Evolutionary conservation across 2,329 filamentous ascomycete genomes (phyloP).

Genomic region (Orbilia oligospora): DNA sequence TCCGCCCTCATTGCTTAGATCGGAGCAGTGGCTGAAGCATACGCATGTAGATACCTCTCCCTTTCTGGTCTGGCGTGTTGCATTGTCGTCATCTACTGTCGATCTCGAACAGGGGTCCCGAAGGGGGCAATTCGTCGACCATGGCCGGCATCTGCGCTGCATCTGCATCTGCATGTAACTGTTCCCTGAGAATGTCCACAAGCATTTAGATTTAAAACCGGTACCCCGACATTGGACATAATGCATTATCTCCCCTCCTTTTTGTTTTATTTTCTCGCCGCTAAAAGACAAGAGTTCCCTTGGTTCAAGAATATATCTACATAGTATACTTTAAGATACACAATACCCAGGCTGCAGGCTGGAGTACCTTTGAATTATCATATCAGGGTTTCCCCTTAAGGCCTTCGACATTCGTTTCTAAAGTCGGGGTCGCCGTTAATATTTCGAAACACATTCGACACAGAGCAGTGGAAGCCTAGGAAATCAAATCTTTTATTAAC

Average conservation of each 20-base stretch:
- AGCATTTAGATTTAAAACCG: not conserved
- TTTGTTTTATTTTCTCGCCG: not conserved
- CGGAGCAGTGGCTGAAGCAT: not conserved
- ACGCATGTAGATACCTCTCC: not conserved
- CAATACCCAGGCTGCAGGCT: not conserved
- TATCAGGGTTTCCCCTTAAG: conserved; percentile 2
- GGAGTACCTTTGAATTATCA: not conserved
- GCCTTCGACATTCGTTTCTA: conserved; percentile 17
- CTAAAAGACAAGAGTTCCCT: not conserved
- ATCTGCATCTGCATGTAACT: not conserved
- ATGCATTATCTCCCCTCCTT: not conserved
- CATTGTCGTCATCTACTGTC: conserved; percentile 1
- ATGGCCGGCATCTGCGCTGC: no score
- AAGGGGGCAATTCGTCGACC: not conserved
- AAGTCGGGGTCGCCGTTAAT: conserved; percentile 1
- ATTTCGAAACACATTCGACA: conserved; percentile 19
- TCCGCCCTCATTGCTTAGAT: not conserved
- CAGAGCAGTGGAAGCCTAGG: conserved; percentile 8
- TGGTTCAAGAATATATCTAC: not conserved
- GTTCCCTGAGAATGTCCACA: not conserved
- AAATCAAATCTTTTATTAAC: not conserved
- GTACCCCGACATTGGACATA: not conserved
- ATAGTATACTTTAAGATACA: not conserved
- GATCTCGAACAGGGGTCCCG: not conserved
- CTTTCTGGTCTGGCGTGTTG: not conserved